phyloP scores from a whole-genome alignment of 495 filamentous ascomycete genomes.

The Hyaloscypha variabilis region DNA sequence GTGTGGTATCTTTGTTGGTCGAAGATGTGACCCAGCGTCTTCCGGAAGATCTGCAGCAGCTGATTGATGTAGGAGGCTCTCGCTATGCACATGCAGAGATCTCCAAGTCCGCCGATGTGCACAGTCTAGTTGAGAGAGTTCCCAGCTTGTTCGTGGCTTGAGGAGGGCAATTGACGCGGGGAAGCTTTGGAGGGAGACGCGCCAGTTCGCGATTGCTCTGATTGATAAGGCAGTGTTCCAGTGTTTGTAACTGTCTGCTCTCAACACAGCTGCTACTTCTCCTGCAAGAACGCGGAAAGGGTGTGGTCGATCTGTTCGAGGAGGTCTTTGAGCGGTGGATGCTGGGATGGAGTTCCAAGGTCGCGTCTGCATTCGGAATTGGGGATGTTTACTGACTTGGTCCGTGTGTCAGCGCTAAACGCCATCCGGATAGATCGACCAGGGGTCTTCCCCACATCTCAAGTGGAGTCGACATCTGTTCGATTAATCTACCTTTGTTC shows the following conservation, averaged over 20 bases:
- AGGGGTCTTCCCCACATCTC: constrained; percentile 2
- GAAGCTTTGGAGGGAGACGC: background rate
- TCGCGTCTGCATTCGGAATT: constrained; percentile 10
- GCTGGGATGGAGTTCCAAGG: constrained; percentile 8
- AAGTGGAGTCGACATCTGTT: too few species aligned
- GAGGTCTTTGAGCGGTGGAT: background rate
- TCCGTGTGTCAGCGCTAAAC: background rate
- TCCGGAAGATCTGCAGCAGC: background rate
- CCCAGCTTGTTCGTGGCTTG: background rate
- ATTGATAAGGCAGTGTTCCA: too few species aligned
- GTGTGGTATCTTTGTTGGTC: background rate
- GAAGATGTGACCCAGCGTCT: background rate
- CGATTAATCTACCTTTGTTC: too few species aligned
- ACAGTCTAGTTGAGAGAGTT: background rate
- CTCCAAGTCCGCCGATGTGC: background rate
- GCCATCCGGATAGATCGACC: background rate
- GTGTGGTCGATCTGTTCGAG: background rate
- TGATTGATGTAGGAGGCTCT: background rate
- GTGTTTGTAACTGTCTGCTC: background rate
- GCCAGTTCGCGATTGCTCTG: background rate
- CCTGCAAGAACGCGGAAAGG: background rate
- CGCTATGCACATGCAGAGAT: background rate
- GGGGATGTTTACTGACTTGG: constrained; percentile 11
- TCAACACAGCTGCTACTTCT: background rate
- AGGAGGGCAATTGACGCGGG: background rate